Evolutionary conservation across 495 filamentous ascomycete genomes (phyloP).

Genomic region (Pseudomonodictys pantanalensis): DNA sequence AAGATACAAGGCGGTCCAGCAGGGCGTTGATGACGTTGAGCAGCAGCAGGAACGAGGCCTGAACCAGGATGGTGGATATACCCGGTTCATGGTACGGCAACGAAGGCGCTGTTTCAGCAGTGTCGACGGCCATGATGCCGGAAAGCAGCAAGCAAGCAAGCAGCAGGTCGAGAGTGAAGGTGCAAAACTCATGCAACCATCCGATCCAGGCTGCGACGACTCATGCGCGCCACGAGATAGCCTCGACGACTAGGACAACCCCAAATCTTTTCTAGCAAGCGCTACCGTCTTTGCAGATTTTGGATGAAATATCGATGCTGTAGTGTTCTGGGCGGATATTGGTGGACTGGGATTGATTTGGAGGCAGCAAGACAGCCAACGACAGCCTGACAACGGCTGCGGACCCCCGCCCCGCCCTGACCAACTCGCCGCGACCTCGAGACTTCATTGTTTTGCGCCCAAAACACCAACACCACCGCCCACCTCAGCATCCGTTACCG

Average conservation of each 20-base stretch:
- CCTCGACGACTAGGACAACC: neutral
- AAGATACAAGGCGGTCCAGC: constrained; percentile 63
- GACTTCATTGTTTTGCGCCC: constrained; percentile 25
- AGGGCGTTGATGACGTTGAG: constrained; percentile 58
- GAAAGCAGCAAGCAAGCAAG: constrained; percentile 1
- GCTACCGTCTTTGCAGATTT: neutral
- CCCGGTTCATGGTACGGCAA: constrained; percentile 57
- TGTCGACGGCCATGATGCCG: constrained; percentile 15
- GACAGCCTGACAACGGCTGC: constrained; percentile 2
- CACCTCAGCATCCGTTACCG: neutral
- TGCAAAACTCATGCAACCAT: neutral
- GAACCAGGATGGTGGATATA: constrained; percentile 57
- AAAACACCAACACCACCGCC: constrained; percentile 5
- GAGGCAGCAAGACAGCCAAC: neutral
- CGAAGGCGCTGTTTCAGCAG: constrained; percentile 3
- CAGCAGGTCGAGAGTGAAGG: too few species aligned
- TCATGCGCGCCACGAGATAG: constrained; percentile 1
- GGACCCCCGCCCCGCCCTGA: constrained; percentile 7
- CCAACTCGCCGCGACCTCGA: neutral
- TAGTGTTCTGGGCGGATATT: neutral
- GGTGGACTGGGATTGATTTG: constrained; percentile 6
- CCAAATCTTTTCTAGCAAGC: neutral
- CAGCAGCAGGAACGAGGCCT: constrained; percentile 62
- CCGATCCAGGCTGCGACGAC: neutral
- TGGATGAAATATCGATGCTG: neutral